phyloP scores from a whole-genome alignment of 164 flowering plant genomes.

The Magnolia officinalis region DNA sequence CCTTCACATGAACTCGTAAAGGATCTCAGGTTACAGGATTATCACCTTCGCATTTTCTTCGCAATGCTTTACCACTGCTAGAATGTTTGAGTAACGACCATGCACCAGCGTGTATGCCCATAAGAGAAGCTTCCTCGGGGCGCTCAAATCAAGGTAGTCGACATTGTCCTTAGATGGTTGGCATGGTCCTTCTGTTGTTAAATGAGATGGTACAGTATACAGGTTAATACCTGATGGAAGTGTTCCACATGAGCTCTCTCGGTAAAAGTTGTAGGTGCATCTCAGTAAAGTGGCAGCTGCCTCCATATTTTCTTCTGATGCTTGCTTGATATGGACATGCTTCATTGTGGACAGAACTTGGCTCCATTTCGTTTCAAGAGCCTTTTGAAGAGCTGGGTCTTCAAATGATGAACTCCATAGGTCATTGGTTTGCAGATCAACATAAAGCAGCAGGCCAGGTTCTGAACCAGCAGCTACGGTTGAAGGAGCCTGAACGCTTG shows the following conservation, averaged over 20 bases:
- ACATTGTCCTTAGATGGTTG: slow-evolving; percentile 50
- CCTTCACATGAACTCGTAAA: background rate
- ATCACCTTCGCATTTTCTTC: slow-evolving; percentile 84
- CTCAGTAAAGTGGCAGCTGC: slow-evolving; percentile 58
- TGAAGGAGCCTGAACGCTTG: slow-evolving; percentile 27
- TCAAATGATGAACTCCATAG: slow-evolving; percentile 70
- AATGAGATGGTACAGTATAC: slow-evolving; percentile 49
- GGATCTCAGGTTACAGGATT: background rate
- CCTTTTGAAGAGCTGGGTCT: slow-evolving; percentile 41
- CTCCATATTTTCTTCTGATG: slow-evolving; percentile 56
- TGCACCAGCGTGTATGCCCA: slow-evolving; percentile 90
- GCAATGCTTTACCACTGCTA: slow-evolving; percentile 76
- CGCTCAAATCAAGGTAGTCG: slow-evolving; percentile 67
- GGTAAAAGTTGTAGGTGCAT: slow-evolving; percentile 68
- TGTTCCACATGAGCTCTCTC: slow-evolving; percentile 66
- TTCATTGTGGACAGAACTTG: slow-evolving; percentile 55
- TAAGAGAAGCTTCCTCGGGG: slow-evolving; percentile 80
- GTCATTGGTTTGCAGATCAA: slow-evolving; percentile 66
- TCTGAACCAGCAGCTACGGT: slow-evolving; percentile 34
- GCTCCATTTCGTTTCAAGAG: slow-evolving; percentile 60
- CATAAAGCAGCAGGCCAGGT: slow-evolving; percentile 49
- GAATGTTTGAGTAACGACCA: slow-evolving; percentile 69
- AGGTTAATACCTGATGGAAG: slow-evolving; percentile 68
- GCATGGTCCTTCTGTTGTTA: slow-evolving; percentile 37
- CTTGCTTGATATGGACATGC: slow-evolving; percentile 52